A percentile compares a stretch with the other conserved stretches of the same genome.
Evolutionary conservation across 371 early-diverging fungal species (phyloP).

Genomic region (Ecytonucleospora hepatopenaei): DNA sequence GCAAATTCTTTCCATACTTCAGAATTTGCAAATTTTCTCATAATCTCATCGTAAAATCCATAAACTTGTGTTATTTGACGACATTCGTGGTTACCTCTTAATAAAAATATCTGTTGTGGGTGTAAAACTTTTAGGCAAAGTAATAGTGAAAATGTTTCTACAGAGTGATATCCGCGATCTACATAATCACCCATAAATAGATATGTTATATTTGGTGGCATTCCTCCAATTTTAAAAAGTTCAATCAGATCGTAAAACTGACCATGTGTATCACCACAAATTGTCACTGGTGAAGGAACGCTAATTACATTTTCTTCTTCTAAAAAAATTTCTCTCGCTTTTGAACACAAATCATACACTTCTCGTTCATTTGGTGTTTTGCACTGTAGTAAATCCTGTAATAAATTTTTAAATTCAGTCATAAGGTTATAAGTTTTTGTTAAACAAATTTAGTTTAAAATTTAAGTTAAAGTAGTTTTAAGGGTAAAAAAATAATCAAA

Average conservation of each 20-base stretch:
- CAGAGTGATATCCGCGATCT: constrained; percentile 94
- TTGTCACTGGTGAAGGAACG: constrained; percentile 73
- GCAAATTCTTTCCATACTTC: constrained; percentile 95
- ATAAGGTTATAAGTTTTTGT: too few species aligned
- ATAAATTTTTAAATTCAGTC: constrained; percentile 19
- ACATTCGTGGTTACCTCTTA: constrained; percentile 97
- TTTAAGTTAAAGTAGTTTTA: too few species aligned
- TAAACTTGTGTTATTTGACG: constrained; percentile 97
- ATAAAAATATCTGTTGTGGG: constrained; percentile 79
- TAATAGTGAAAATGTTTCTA: constrained; percentile 88
- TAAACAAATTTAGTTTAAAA: too few species aligned
- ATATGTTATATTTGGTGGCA: constrained; percentile 74
- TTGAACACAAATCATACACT: constrained; percentile 71
- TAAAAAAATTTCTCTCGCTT: constrained; percentile 67
- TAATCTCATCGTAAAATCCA: constrained; percentile 97
- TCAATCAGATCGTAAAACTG: constrained; percentile 85
- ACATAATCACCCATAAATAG: constrained; percentile 96
- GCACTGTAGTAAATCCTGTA: constrained; percentile 59
- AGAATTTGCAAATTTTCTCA: constrained; percentile 87
- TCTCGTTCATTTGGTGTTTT: constrained; percentile 68
- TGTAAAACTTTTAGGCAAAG: constrained; percentile 84
- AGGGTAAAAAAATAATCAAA: too few species aligned
- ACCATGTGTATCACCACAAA: constrained; percentile 89
- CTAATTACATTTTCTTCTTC: constrained; percentile 74
- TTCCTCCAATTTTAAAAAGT: constrained; percentile 77